Evolutionary conservation across 23 red algal genomes (phyloP).

Genomic region (Cyanidiococcus yangmingshanensis): DNA sequence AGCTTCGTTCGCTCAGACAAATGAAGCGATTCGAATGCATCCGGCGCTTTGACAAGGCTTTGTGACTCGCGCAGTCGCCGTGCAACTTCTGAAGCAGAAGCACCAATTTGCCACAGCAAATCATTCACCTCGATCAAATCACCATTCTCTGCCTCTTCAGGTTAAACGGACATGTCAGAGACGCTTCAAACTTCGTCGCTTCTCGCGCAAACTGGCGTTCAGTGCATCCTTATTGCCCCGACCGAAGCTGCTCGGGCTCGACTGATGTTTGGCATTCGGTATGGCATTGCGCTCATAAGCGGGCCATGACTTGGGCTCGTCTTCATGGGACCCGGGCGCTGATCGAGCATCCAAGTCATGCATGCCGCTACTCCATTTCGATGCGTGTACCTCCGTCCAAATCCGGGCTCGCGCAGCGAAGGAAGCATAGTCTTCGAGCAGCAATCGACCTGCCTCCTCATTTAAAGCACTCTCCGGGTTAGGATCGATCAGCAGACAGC

Average conservation of each 20-base stretch:
- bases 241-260: not conserved
- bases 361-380: not conserved
- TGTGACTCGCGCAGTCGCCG: too few species aligned
- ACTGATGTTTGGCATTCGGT: not conserved
- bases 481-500: constrained; percentile 47
- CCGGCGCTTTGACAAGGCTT: too few species aligned
- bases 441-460: constrained; percentile 38
- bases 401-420: constrained; percentile 31
- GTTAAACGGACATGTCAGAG: too few species aligned
- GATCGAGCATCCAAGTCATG: too few species aligned
- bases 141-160: too few species aligned
- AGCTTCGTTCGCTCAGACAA: too few species aligned
- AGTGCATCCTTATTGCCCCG: not conserved
- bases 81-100: too few species aligned
- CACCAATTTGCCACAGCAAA: too few species aligned
- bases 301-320: not conserved
- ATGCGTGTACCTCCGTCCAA: constrained; percentile 38
- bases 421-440: constrained; percentile 32
- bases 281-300: not conserved
- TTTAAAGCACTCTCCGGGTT: constrained; percentile 41
- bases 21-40: too few species aligned
- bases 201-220: constrained; percentile 2
- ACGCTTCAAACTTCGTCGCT: constrained; percentile 10
- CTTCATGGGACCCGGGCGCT: not conserved
- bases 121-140: too few species aligned